Conservation (phyloP, 2,329 filamentous ascomycete genomes). For the Aspergillus ustus region DNA sequence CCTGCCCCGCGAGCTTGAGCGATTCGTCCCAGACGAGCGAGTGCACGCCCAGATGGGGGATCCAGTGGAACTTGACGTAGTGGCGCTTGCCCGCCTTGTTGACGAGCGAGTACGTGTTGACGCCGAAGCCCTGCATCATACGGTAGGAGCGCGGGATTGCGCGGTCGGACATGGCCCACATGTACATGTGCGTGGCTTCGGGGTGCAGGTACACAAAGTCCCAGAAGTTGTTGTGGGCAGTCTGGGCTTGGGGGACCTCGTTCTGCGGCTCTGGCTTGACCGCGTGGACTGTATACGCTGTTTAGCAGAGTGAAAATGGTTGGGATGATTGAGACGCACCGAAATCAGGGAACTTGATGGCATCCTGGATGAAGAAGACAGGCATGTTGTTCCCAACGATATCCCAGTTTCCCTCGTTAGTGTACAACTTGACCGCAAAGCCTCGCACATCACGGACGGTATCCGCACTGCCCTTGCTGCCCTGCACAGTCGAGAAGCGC, state of each 20-base stretch:
- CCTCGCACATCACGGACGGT: slow-evolving; percentile 83
- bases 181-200: slow-evolving; percentile 39
- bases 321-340: not conserved
- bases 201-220: slow-evolving; percentile 42
- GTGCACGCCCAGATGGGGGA: slow-evolving; percentile 40
- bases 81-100: slow-evolving; percentile 40
- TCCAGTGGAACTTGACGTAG: slow-evolving; percentile 43
- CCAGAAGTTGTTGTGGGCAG: slow-evolving; percentile 58
- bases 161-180: slow-evolving; percentile 42
- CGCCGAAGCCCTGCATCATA: slow-evolving; percentile 45
- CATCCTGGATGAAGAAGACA: slow-evolving; percentile 49
- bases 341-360: slow-evolving; percentile 47
- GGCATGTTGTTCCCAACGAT: slow-evolving; percentile 49
- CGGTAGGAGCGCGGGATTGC: slow-evolving; percentile 41
- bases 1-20: slow-evolving; percentile 72
- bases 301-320: not conserved
- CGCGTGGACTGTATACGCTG: slow-evolving; percentile 32
- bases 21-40: slow-evolving; percentile 66
- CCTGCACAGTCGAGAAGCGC: slow-evolving; percentile 78
- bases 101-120: slow-evolving; percentile 40
- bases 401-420: slow-evolving; percentile 73
- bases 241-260: slow-evolving; percentile 56
- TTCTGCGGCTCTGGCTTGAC: slow-evolving; percentile 48
- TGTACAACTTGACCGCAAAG: slow-evolving; percentile 79
- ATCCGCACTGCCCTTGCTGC: slow-evolving; percentile 75